A percentile compares a stretch with the other conserved stretches of the same genome.
Conservation (phyloP, 2,329 filamentous ascomycete species). For the Ceratocystis huliohia region DNA sequence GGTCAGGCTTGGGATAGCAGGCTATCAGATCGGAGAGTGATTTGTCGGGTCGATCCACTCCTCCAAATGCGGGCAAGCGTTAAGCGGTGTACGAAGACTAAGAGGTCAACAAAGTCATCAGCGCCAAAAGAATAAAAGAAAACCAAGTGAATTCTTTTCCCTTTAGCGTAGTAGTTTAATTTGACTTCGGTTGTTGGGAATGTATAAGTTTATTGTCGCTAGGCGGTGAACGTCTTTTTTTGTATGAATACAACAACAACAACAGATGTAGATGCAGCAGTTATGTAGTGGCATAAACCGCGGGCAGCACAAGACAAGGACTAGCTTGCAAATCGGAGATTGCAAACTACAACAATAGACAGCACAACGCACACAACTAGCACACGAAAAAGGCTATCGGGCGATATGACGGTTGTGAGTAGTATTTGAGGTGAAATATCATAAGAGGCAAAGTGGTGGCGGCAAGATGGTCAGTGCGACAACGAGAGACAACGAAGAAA, state of each 20-base stretch:
- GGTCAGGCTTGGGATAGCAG: background rate
- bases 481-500: background rate
- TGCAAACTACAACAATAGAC: background rate
- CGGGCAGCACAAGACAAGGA: background rate
- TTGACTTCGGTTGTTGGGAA: background rate
- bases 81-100: background rate
- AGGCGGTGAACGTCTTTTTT: too few relatives aligned
- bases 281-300: too few relatives aligned
- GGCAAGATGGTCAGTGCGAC: conserved; percentile 7
- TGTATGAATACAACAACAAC: too few relatives aligned
- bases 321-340: too few relatives aligned
- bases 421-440: conserved; percentile 5
- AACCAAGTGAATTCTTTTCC: too few relatives aligned
- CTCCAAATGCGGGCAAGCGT: background rate
- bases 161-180: conserved; percentile 10
- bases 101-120: too few relatives aligned
- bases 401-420: conserved; percentile 2
- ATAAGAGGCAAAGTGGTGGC: conserved; percentile 7
- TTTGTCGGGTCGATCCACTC: background rate
- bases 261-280: too few relatives aligned
- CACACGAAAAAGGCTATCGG: conserved; percentile 4
- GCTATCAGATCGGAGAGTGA: background rate
- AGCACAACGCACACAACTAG: background rate
- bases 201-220: background rate
- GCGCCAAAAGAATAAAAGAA: too few relatives aligned